These are phyloP conservation scores for Ophiostoma perfectum DNA, from an alignment of 2,329 filamentous ascomycete genomes.

Conservation along the genomic window DNA sequence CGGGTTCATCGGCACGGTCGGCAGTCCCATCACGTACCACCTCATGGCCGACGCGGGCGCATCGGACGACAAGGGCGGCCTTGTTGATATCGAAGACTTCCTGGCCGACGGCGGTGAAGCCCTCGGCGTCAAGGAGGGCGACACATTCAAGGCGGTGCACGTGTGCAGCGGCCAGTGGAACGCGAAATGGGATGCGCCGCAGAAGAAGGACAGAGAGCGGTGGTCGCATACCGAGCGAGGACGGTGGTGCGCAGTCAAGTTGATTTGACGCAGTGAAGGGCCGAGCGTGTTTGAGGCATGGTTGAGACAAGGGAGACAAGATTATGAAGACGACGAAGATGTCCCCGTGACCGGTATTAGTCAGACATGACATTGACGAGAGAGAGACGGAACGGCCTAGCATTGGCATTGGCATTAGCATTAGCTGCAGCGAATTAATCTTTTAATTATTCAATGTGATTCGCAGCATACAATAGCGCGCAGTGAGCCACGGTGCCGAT, in stretches of 20 bases:
- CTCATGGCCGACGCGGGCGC: conserved; percentile 54
- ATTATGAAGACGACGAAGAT: background rate
- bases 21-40: conserved; percentile 55
- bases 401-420: too few species aligned
- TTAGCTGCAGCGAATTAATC: too few species aligned
- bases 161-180: conserved; percentile 37
- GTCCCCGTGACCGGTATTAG: too few species aligned
- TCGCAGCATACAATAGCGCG: too few species aligned
- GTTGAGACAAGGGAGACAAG: background rate
- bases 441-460: too few species aligned
- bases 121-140: conserved; percentile 24
- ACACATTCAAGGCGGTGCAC: conserved; percentile 21
- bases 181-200: conserved; percentile 28
- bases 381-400: background rate
- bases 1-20: conserved; percentile 56
- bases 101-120: conserved; percentile 30
- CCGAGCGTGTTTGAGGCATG: background rate
- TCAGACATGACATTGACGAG: too few species aligned
- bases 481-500: too few species aligned
- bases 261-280: conserved; percentile 11
- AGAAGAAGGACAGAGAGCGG: conserved; percentile 35
- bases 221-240: conserved; percentile 37
- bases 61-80: conserved; percentile 51
- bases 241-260: conserved; percentile 30
- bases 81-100: conserved; percentile 50